phyloP scores from a whole-genome alignment of 768 basidiomycete species.

The Podaxis rugospora region DNA sequence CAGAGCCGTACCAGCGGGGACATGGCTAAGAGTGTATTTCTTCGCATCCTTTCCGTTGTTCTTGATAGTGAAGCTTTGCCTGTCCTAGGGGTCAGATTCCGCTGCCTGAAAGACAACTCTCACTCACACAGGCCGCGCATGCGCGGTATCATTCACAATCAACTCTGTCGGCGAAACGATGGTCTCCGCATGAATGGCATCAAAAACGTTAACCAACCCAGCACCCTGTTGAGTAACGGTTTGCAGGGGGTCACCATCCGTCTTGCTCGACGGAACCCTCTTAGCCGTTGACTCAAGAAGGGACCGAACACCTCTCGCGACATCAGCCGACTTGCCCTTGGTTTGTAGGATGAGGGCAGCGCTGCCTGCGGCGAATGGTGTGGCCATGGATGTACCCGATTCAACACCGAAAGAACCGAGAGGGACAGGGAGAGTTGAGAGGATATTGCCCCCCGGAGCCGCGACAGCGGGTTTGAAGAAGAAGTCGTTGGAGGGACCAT shows the following conservation, averaged over 20 bases:
- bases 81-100: constrained; percentile 16
- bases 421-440: constrained; percentile 40
- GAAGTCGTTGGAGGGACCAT: constrained; percentile 59
- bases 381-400: constrained; percentile 43
- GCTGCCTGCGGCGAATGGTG: constrained; percentile 42
- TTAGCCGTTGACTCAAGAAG: constrained; percentile 43
- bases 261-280: constrained; percentile 33
- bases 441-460: constrained; percentile 49
- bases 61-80: constrained; percentile 41
- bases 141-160: constrained; percentile 55
- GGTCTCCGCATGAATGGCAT: constrained; percentile 45
- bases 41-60: constrained; percentile 39
- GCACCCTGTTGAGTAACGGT: constrained; percentile 48
- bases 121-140: constrained; percentile 39
- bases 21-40: constrained; percentile 44
- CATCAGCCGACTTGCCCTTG: constrained; percentile 29
- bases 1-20: constrained; percentile 53
- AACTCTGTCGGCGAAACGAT: constrained; percentile 48
- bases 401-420: constrained; percentile 34
- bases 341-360: constrained; percentile 38
- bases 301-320: constrained; percentile 25
- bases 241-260: constrained; percentile 41
- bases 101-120: background rate
- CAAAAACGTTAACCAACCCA: constrained; percentile 49
- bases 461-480: constrained; percentile 52